These are phyloP conservation scores for Ophiostoma himal-ulmi DNA, from an alignment of 2,329 filamentous ascomycete genomes.

Conservation along the genomic window DNA sequence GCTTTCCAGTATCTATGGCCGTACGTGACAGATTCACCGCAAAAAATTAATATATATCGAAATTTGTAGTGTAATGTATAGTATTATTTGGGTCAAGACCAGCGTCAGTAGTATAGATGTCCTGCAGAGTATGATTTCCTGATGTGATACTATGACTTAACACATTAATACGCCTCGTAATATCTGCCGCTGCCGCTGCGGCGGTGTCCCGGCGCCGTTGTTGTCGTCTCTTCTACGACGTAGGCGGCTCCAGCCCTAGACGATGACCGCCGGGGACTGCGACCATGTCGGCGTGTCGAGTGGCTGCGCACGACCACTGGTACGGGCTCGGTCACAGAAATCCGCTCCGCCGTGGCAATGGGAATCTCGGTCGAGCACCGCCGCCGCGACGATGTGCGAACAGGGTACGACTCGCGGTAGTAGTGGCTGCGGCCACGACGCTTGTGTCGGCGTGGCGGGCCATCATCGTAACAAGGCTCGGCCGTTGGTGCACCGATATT, in stretches of 20 bases:
- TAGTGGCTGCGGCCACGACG: neutral
- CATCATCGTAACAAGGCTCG: neutral
- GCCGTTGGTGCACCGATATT: neutral
- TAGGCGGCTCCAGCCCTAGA: neutral
- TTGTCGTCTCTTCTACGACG: neutral
- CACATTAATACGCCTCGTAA: neutral
- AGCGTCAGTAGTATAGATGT: too few species aligned
- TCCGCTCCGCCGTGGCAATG: neutral
- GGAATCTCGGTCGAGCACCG: neutral
- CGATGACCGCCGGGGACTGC: neutral
- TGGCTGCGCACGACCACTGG: conserved; percentile 1
- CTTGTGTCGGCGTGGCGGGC: neutral
- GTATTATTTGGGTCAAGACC: too few species aligned
- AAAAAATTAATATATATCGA: too few species aligned
- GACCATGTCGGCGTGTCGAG: neutral
- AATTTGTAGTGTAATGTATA: too few species aligned
- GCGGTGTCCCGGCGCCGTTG: neutral
- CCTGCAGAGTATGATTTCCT: too few species aligned
- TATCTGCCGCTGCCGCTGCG: neutral
- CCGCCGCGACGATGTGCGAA: neutral
- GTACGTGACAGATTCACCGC: neutral
- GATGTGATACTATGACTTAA: too few species aligned
- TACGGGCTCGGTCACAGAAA: neutral
- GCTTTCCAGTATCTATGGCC: neutral
- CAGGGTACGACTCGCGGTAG: conserved; percentile 3